Evolutionary conservation across 1,284 basidiomycete species (phyloP).

Genomic region (Gastroboletus turbinatus): DNA sequence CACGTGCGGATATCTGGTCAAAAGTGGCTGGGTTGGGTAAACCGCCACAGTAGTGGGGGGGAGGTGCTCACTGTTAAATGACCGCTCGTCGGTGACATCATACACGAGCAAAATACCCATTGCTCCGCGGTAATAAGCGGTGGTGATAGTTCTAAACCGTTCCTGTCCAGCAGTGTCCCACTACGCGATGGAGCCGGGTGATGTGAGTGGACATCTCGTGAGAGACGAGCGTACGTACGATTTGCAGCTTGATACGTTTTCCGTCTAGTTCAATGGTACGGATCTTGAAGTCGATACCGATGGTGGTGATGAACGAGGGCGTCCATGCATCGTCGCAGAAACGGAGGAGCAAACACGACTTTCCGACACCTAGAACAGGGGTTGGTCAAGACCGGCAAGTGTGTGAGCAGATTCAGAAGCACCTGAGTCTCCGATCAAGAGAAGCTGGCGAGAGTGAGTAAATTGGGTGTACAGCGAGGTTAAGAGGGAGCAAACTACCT

Average conservation of each 20-base stretch:
- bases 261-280: constrained; percentile 96
- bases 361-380: constrained; percentile 79
- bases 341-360: constrained; percentile 95
- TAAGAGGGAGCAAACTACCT: constrained; percentile 47
- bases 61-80: constrained; percentile 85
- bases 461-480: background rate
- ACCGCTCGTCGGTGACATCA: constrained; percentile 97
- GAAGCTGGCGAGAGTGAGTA: constrained; percentile 53
- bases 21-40: background rate
- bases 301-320: constrained; percentile 98
- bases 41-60: constrained; percentile 3
- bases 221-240: constrained; percentile 54
- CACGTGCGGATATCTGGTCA: constrained; percentile 93
- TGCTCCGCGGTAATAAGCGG: constrained; percentile 99
- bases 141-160: constrained; percentile 98
- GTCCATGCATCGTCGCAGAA: constrained; percentile 99
- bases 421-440: constrained; percentile 98
- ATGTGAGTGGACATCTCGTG: constrained; percentile 6
- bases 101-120: constrained; percentile 99
- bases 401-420: constrained; percentile 4
- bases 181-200: constrained; percentile 40
- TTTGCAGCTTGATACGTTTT: constrained; percentile 95
- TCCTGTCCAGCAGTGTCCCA: constrained; percentile 99
- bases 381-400: background rate
- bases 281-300: constrained; percentile 97